Evolutionary conservation across 2,329 filamentous ascomycete genomes (phyloP).

Genomic region (Cryphonectria nitschkei): DNA sequence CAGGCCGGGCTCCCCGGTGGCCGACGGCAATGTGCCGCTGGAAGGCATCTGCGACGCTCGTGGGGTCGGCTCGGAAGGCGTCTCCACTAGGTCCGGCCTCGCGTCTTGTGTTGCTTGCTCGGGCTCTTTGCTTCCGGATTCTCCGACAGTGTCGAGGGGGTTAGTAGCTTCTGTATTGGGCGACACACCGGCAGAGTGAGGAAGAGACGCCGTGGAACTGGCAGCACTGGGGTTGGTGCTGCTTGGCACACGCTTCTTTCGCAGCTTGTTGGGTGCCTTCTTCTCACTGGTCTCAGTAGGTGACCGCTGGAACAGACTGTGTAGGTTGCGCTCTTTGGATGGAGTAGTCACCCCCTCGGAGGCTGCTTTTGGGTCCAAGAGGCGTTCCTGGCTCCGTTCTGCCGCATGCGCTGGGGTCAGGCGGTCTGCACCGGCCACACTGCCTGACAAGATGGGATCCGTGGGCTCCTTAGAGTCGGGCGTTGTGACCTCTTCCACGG

Average conservation of each 20-base stretch:
- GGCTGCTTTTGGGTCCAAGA: conserved; percentile 44
- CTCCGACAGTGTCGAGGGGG: conserved; percentile 46
- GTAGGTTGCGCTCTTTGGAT: conserved; percentile 67
- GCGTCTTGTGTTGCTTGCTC: conserved; percentile 29
- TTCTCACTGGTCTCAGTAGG: conserved; percentile 65
- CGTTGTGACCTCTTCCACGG: conserved; percentile 43
- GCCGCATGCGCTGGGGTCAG: conserved; percentile 30
- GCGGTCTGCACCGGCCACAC: conserved; percentile 10
- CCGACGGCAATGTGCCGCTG: conserved; percentile 46
- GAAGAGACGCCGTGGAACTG: conserved; percentile 81
- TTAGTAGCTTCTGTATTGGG: conserved; percentile 51
- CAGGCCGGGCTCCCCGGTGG: conserved; percentile 53
- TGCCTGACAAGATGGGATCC: conserved; percentile 23
- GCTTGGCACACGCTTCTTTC: conserved; percentile 79
- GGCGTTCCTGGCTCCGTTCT: conserved; percentile 54
- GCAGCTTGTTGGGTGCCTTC: conserved; percentile 85
- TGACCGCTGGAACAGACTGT: conserved; percentile 72
- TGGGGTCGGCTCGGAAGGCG: conserved; percentile 51
- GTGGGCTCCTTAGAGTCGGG: conserved; percentile 32
- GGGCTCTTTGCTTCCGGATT: conserved; percentile 18
- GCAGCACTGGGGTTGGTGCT: conserved; percentile 86
- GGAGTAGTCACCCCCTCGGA: conserved; percentile 54
- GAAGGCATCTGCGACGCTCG: conserved; percentile 51
- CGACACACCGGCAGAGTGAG: conserved; percentile 50
- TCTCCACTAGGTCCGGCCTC: conserved; percentile 33